Evolutionary conservation across 768 basidiomycete species (phyloP), one percentile per base, ranked within the genome.

Genomic region (Naematelia encephala): DNA sequence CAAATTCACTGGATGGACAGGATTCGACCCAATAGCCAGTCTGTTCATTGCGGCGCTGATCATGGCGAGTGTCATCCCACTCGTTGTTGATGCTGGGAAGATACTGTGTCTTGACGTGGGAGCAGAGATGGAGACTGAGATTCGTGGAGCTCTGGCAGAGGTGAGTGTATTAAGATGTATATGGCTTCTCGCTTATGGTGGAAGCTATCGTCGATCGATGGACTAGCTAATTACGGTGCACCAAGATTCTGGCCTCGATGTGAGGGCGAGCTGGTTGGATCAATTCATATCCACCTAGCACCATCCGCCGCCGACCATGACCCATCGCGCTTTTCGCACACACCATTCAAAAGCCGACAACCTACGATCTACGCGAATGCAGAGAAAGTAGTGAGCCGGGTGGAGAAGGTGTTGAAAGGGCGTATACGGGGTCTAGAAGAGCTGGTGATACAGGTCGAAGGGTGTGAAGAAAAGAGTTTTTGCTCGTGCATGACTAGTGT

Each of bases 201-300:
- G 21, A 27, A 63, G 61, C 53, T 63, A 3, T 52, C 56, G 39
- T 59, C 60, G 0, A 79, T 97, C 51, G 86, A 90, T 62, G 93
- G 91, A 2, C 80, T 99, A 2, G 84, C 82, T 1, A 89, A 89
- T 1, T 94, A 88, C 77, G 85, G 85, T 2, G 81, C 82, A 0
- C 85, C 93, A 0, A 84, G 90, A 23, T 96, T 99, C 78, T 98
- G 96, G 96, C 92, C 92, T 0, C 92, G 94, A 77, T 93, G 97
- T 76, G 84, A 90, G 3, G 82, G 84, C 2, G 86, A 84, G 46
- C 74, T 96, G 39, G 85, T 97, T 66, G 96, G 94, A 22, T 91
- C 90, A 5, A 90, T 98, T 56, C 91, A 90, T 73, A 84, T 99
- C 50, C 90, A 90, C 64, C 82, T 99, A n/a, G 81, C 84, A 8